Base-by-base conservation (phyloP, 2,329 filamentous ascomycete genomes). In the Pseudohalonectria lignicola region DNA sequence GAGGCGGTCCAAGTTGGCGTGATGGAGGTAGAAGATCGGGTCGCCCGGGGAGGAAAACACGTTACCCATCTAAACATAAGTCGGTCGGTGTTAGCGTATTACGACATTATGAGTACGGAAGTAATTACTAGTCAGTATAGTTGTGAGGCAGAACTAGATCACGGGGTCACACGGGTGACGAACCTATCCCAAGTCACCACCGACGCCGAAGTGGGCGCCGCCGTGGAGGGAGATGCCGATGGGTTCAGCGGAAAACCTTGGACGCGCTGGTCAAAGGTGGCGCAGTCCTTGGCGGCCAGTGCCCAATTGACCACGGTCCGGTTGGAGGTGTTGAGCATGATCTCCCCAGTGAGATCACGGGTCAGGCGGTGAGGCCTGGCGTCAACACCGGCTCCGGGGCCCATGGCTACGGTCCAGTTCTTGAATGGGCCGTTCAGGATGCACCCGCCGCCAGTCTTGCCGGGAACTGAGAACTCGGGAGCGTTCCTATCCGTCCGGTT, bases 21-120 rank as follows among this genome's bases (percentile, higher is more conserved):
- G 51, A 16, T 52, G 49, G 57, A 54, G 48, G 45, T 49, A 44
- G 6, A 51, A 49, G 41, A 48, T 15, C 19, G 36, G 19, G 10
- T 38, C 36, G 12, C 36, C 36, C 3, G 36, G 36, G 19, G 18
- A 23, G 4, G 36, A 38, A 15, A 19, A 23, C 8, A 28, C 20
- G 15, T 38, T 31, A 10, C 29, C 10, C 11, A 31, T 26, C 34
- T 37, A 26, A 15, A 25, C n/a, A 10, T 5, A 18, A 18, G 29
- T 16, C n/a, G 15, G 10, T 5, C 6, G 2, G 33, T n/a, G 21
- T 21, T 4, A 35, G 16, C 16, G 19, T 17, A 32, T 18, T 11
- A 32, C 15, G 4, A 18, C 16, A 18, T 32, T n/a, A 16, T 19
- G 17, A 33, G 17, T 7, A n/a, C 7, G 17, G 17, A 12, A 34